phyloP scores from a whole-genome alignment of 1,284 basidiomycete species.

The Ceratobasidium sp. region DNA sequence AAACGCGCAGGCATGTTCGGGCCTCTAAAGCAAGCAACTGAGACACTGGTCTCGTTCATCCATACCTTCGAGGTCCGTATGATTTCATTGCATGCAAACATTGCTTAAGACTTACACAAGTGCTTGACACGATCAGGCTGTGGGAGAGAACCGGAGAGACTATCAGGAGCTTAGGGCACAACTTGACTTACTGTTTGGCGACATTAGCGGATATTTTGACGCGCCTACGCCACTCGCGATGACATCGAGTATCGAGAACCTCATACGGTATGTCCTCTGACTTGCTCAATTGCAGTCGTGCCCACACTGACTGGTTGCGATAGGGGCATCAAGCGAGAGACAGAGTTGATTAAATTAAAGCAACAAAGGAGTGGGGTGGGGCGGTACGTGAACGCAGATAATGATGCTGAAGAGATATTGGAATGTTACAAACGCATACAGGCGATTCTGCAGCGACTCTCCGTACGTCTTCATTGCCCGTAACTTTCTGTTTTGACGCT shows the following conservation, averaged over 20 bases:
- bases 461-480: neutral
- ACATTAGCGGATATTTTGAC: neutral
- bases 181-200: neutral
- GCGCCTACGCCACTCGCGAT: neutral
- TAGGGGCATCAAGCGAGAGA: neutral
- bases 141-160: neutral
- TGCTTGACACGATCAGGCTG: neutral
- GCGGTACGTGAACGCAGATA: neutral
- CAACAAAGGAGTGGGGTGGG: neutral
- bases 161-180: neutral
- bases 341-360: neutral
- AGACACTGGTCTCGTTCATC: neutral
- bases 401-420: neutral
- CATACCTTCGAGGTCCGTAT: neutral
- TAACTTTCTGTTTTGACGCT: too few relatives aligned
- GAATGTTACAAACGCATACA: neutral
- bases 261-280: neutral
- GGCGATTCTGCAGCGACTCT: neutral
- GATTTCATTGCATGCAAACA: too few relatives aligned
- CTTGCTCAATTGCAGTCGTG: neutral
- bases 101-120: too few relatives aligned
- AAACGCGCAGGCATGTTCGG: neutral
- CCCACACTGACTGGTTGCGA: neutral
- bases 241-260: neutral
- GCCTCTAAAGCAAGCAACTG: constrained; percentile 6